Conservation (phyloP, 345 rosid genomes). For the Noccaea bulbosa region DNA sequence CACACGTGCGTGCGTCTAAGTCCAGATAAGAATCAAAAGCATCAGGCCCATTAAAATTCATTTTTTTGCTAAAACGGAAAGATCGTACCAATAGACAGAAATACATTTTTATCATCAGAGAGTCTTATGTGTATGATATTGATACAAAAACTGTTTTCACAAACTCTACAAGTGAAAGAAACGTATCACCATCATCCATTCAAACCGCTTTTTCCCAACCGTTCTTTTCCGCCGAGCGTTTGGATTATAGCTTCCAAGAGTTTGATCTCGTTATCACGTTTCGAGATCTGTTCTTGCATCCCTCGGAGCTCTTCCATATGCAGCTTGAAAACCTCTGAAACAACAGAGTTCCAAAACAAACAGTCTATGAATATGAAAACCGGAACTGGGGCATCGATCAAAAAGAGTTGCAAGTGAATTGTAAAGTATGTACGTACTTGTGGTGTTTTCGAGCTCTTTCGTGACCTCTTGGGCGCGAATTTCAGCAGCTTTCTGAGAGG, state of each 20-base stretch:
- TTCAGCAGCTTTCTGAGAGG: constrained; percentile 88
- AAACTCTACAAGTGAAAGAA: constrained; percentile 22
- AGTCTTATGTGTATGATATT: neutral
- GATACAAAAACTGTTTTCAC: constrained; percentile 17
- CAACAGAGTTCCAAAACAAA: constrained; percentile 30
- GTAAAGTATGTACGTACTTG: constrained; percentile 55
- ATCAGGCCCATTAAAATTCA: constrained; percentile 1
- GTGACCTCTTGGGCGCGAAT: constrained; percentile 74
- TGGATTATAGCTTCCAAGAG: constrained; percentile 95
- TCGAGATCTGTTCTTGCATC: constrained; percentile 84
- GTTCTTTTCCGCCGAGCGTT: constrained; percentile 79
- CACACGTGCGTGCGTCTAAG: neutral
- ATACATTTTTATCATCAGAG: neutral
- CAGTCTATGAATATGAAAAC: neutral
- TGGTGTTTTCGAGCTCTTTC: constrained; percentile 94
- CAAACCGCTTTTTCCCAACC: constrained; percentile 20
- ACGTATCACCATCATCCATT: constrained; percentile 20
- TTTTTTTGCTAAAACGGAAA: neutral
- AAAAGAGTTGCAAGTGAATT: neutral
- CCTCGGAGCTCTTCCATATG: constrained; percentile 90
- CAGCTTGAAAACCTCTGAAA: constrained; percentile 85
- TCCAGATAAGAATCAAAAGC: neutral
- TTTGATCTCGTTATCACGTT: constrained; percentile 84
- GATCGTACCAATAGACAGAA: neutral
- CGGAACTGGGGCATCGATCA: neutral